A percentile compares a stretch with the other conserved stretches of the same genome.
phyloP scores from a whole-genome alignment of 2,329 filamentous ascomycete genomes.

The Paecilomyces sp. region DNA sequence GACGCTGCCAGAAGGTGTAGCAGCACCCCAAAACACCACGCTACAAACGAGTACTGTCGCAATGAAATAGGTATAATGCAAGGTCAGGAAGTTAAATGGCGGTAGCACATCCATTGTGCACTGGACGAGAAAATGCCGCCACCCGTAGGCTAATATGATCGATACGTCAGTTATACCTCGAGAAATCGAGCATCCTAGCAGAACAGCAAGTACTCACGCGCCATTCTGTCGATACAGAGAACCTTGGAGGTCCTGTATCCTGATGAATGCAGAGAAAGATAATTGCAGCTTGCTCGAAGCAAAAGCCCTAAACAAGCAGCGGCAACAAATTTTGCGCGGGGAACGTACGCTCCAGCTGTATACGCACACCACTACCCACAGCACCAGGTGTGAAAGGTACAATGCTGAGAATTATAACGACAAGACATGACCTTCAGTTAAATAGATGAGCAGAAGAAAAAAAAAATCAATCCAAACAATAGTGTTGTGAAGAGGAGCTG shows the following conservation, averaged over 20 bases:
- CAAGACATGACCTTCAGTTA: not conserved
- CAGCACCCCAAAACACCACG: constrained; percentile 52
- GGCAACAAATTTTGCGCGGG: not conserved
- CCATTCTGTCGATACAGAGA: not conserved
- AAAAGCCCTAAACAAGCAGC: not conserved
- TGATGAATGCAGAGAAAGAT: not conserved
- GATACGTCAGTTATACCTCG: not conserved
- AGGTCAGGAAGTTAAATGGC: constrained; percentile 53
- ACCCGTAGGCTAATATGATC: not conserved
- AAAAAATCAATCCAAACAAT: not conserved
- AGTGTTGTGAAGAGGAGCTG: not conserved
- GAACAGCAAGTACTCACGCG: not conserved
- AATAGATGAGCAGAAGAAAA: not conserved
- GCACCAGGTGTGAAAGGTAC: not conserved
- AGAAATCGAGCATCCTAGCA: not conserved
- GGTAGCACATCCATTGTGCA: constrained; percentile 21
- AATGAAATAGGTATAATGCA: constrained; percentile 64
- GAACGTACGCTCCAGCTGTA: not conserved
- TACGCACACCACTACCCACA: not conserved
- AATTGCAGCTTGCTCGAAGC: not conserved
- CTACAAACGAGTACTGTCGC: constrained; percentile 48
- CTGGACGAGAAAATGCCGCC: constrained; percentile 11
- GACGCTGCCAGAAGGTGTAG: constrained; percentile 45
- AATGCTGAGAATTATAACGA: not conserved
- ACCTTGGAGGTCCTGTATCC: not conserved